phyloP scores from a whole-genome alignment of 306 rosid species.

The Parietaria judaica region DNA sequence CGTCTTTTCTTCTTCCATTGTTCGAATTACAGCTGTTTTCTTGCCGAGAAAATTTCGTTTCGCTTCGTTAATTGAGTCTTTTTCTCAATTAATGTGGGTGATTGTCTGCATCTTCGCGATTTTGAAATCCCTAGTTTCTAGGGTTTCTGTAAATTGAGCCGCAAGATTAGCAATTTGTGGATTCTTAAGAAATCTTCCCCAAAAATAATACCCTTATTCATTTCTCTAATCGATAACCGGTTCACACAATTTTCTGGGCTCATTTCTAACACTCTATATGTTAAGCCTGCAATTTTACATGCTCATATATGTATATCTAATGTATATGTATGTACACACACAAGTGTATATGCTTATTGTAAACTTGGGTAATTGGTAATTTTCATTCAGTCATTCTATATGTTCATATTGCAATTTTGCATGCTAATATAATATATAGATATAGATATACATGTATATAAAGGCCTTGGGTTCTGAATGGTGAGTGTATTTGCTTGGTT shows the following conservation, averaged over 20 bases:
- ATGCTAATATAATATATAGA: no score
- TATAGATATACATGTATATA: no score
- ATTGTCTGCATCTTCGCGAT: background rate
- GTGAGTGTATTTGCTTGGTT: background rate
- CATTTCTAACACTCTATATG: no score
- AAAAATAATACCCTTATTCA: no score
- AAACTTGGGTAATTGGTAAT: no score
- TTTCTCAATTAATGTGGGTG: background rate
- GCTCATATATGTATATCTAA: background rate
- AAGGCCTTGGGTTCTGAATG: background rate
- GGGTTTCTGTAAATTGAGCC: slow-evolving; percentile 1
- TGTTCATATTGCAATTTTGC: background rate
- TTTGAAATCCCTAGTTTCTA: background rate
- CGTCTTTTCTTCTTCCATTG: background rate
- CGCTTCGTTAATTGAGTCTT: background rate
- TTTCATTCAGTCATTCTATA: background rate
- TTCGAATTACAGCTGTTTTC: background rate
- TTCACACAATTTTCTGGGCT: background rate
- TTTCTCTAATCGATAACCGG: no score
- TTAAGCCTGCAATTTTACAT: no score
- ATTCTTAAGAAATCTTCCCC: background rate
- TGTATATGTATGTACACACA: no score
- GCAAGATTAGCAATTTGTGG: background rate
- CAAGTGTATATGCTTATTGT: no score
- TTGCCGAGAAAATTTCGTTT: background rate